Conservation (phyloP, 352 stramenopile genomes). For the Thalassiosira mediterranea region DNA sequence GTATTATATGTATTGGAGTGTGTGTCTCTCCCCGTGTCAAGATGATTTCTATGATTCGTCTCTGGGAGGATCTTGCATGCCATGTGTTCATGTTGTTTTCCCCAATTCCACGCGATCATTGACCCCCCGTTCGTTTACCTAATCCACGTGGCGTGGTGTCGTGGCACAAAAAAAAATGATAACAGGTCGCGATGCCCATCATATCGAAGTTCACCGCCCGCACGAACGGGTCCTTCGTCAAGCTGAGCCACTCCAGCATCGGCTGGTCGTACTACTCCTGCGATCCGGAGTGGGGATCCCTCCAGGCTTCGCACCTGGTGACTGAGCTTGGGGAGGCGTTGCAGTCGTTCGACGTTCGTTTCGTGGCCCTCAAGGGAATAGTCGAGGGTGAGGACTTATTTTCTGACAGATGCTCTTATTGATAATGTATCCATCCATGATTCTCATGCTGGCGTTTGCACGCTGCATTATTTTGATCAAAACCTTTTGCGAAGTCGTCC, state of each 20-base stretch:
- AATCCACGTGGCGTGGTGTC: not conserved
- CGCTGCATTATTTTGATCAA: slow-evolving; percentile 84
- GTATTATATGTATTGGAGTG: too few relatives aligned
- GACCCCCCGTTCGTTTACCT: not conserved
- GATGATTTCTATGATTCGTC: too few relatives aligned
- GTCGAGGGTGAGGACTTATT: too few relatives aligned
- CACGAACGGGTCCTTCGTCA: slow-evolving; percentile 90
- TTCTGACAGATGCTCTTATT: too few relatives aligned
- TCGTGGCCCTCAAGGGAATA: slow-evolving; percentile 82
- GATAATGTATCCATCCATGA: too few relatives aligned
- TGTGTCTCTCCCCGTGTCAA: too few relatives aligned
- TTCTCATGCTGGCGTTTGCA: too few relatives aligned
- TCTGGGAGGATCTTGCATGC: too few relatives aligned
- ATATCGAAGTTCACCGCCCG: slow-evolving; percentile 90
- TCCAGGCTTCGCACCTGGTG: slow-evolving; percentile 90
- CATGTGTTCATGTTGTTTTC: too few relatives aligned
- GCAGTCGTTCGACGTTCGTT: slow-evolving; percentile 47
- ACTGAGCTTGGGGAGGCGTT: slow-evolving; percentile 67
- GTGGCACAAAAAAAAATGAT: too few relatives aligned
- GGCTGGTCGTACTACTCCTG: slow-evolving; percentile 93
- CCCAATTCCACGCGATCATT: not conserved
- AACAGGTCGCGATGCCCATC: slow-evolving; percentile 71
- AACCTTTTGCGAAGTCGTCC: slow-evolving; percentile 92
- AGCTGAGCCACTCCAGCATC: slow-evolving; percentile 89
- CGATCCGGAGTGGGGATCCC: slow-evolving; percentile 91